Base-by-base conservation (phyloP, 139 green algal genomes). In the Chlamydomonas applanata region DNA sequence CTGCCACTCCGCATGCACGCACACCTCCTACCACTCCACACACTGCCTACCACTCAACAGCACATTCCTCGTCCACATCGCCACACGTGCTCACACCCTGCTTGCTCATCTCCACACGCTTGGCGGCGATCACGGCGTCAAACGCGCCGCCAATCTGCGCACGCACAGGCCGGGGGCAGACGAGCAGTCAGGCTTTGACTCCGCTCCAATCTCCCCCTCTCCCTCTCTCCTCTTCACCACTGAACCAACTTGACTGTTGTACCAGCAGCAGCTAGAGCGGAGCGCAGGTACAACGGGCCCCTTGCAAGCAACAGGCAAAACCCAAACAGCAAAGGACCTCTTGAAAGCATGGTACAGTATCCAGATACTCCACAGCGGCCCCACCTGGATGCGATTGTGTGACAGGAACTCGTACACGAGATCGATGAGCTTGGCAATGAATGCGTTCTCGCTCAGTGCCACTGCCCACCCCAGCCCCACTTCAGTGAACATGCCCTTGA, bases 381-480 rank as follows among this genome's bases (percentile, higher is more conserved):
- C 72, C 91, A 72, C 33, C 77, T 78, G 40, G 60, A 91, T 62
- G 46, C 90, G 81, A 64, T 93, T 89, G 61, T 81, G 86, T 24
- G 72, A 83, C 53, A 95, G 71, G 63, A 93, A 83, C 52, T 93
- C 85, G 40, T 95, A 93, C 33, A 91, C 29, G 62, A 86, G 45
- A 27, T 89, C 81, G 29, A 90, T 82, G 1, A 87, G 54, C 59
- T 82, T 78, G 20, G 73, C 77, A 24, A 95, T 44, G 35, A 92
- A 62, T 2, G 90, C 89, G 14, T 90, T 46, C 79, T 88, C 80
- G 53, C 82, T 85, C 4, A 95, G 76, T 20, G 79, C 74, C 0
- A 87, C 82, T 1, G 87, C 76, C 90, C 90, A 95, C 40, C 90
- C 90, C 71, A 91, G 78, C 20, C 88, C 90, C 45, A 93, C 88